Base-by-base conservation (phyloP, 2,329 filamentous ascomycete species). In the Dryadomyces quercus-mongolicae region DNA sequence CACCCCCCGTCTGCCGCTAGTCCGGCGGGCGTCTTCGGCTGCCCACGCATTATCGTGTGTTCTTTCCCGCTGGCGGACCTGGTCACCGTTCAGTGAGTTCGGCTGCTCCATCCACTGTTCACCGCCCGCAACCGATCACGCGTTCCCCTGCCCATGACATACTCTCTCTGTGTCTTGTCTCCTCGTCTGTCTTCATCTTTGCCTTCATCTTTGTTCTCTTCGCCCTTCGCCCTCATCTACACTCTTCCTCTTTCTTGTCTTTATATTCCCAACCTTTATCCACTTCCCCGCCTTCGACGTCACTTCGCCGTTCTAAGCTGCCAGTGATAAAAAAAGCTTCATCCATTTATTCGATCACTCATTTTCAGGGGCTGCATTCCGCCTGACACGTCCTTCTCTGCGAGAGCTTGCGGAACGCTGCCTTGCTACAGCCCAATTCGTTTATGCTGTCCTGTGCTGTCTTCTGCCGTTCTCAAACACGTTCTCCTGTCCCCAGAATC, bases 61-160 rank as follows among this genome's bases (percentile, higher is more conserved):
- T 42, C 36, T 31, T 20, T 36, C 36, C 50, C 44, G 15, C 16
- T 34, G 34, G 36, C 36, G 3, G 18, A 22, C 38, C 31, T 20
- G 18, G 31, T 18, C 48, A 50, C 31, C 34, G 34, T 50, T 34
- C 36, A 47, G 45, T 47, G 45, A 47, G 16, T 22, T 15, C 45
- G 21, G 21, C 34, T 42, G 34, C 31, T 49, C 25, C 45, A 40
- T 31, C 46, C 9, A 15, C 10, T 31, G 49, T 51, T n/a, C 49
- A 51, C 49, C 49, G 49, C 49, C 49, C 31, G 47, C n/a, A 20
- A 49, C 38, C 18, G 25, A 45, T 52, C 50, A 52, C 40, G 42
- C 40, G 50, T 52, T 45, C 50, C 6, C 50, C 25, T 46, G 13
- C 3, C 42, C 40, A 42, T 42, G 20, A 25, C 25, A 34, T 10